Evolutionary conservation across 202 grass and related monocot genomes (phyloP), one percentile per base, ranked within the genome.

Genomic region (Digitaria exilis): DNA sequence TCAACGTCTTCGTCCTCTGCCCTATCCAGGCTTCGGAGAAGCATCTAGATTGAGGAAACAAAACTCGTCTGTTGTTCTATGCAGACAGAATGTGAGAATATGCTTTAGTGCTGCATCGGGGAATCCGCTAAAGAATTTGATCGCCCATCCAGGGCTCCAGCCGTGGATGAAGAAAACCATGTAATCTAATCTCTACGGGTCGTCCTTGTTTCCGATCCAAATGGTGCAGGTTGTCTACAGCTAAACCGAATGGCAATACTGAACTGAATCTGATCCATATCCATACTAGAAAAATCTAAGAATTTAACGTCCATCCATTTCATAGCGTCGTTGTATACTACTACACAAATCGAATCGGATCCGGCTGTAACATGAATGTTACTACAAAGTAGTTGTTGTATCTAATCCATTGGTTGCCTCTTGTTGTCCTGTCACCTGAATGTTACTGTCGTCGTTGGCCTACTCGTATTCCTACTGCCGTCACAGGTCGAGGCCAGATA

Each of bases 171-270:
- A 76, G 18, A 62, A 61, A 24, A 45, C 37, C 19, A 26, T 50
- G 22, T n/a, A n/a, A 30, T 45, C 35, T n/a, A 44, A 34, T 37
- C 12, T 7, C 17, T 17, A 19, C 26, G n/a, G 7, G 7, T 12
- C 28, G 48, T n/a, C 19, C 13, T 6, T 12, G 4, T 46, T 62
- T 25, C 12, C 24, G 13, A 32, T 24, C 12, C 49, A 35, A 28
- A 78, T 48, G 15, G 62, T 44, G 14, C 29, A 41, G 74, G 29
- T 30, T 34, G 52, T 29, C 51, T 25, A 32, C 66, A 73, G 35
- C 28, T 50, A 75, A 88, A 85, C 62, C 4, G 16, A 70, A 88
- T 50, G 12, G 28, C 61, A 88, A 52, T 18, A 34, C 60, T 18
- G n/a, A 10, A 83, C 0, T 46, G 30, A 34, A 39, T 18, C 6